phyloP scores from a whole-genome alignment of 768 basidiomycete species.

The Naganishia vishniacii region DNA sequence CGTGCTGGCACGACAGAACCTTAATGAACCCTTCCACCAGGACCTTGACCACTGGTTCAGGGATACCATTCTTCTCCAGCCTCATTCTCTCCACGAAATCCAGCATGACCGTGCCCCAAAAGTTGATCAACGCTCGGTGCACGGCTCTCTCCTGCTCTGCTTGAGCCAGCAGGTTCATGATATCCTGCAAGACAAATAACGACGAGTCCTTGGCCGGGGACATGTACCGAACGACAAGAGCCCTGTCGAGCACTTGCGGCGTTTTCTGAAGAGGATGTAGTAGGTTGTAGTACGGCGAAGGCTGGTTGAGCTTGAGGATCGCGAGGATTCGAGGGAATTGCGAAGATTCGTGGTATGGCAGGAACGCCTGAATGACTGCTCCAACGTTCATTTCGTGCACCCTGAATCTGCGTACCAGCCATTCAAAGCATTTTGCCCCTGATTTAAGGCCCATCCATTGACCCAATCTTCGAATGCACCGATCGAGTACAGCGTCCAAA shows the following conservation, averaged over 20 bases:
- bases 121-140: conserved; percentile 70
- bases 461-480: conserved; percentile 66
- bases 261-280: conserved; percentile 58
- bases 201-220: conserved; percentile 50
- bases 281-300: conserved; percentile 36
- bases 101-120: conserved; percentile 72
- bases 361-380: conserved; percentile 68
- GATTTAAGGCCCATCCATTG: conserved; percentile 76
- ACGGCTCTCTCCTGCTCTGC: conserved; percentile 48
- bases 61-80: conserved; percentile 58
- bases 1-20: conserved; percentile 31
- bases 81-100: conserved; percentile 67
- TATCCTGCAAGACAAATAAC: conserved; percentile 62
- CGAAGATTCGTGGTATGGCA: conserved; percentile 90
- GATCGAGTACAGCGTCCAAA: conserved; percentile 60
- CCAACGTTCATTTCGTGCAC: conserved; percentile 89
- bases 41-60: conserved; percentile 42
- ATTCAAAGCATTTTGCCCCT: conserved; percentile 78
- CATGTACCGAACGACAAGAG: conserved; percentile 72
- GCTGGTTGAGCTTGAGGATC: conserved; percentile 58
- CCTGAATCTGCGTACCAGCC: conserved; percentile 88
- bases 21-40: conserved; percentile 42
- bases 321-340: conserved; percentile 91
- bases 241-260: conserved; percentile 66
- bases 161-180: conserved; percentile 60